A percentile compares a stretch with the other conserved stretches of the same genome.
These are phyloP conservation scores for Clarireedia monteithiana DNA, from an alignment of 2,329 filamentous ascomycete species.

Conservation along the genomic window DNA sequence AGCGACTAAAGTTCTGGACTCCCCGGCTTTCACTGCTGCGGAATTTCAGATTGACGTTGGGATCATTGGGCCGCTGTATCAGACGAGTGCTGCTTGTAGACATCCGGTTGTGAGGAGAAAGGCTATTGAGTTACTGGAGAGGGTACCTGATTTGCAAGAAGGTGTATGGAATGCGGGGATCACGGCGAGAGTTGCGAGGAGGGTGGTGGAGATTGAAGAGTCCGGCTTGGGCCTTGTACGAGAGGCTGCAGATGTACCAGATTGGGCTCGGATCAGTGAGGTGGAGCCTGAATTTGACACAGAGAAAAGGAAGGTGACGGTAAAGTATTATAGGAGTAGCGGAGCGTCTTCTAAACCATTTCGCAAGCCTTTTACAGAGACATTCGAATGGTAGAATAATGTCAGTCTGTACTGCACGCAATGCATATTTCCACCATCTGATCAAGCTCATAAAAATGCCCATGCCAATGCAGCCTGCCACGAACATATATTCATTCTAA, in stretches of 20 bases:
- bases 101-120: constrained; percentile 46
- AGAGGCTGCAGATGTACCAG: constrained; percentile 13
- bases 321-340: neutral
- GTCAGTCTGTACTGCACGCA: neutral
- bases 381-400: neutral
- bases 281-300: neutral
- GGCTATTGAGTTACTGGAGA: constrained; percentile 48
- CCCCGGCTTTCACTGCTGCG: neutral
- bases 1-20: constrained; percentile 28
- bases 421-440: neutral
- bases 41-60: constrained; percentile 28
- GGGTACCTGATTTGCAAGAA: constrained; percentile 51
- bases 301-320: neutral
- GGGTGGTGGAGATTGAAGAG: constrained; percentile 11
- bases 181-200: constrained; percentile 6
- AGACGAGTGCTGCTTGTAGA: constrained; percentile 50
- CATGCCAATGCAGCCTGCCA: too few relatives aligned
- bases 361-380: neutral
- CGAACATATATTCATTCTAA: constrained; percentile 1
- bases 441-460: too few relatives aligned
- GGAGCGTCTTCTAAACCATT: too few relatives aligned
- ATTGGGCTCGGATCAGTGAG: constrained; percentile 10
- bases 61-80: constrained; percentile 54
- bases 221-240: constrained; percentile 1
- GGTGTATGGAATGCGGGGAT: constrained; percentile 51